These are phyloP conservation scores for Eucalyptus viminalis DNA, from an alignment of 345 rosid genomes.

Conservation along the genomic window DNA sequence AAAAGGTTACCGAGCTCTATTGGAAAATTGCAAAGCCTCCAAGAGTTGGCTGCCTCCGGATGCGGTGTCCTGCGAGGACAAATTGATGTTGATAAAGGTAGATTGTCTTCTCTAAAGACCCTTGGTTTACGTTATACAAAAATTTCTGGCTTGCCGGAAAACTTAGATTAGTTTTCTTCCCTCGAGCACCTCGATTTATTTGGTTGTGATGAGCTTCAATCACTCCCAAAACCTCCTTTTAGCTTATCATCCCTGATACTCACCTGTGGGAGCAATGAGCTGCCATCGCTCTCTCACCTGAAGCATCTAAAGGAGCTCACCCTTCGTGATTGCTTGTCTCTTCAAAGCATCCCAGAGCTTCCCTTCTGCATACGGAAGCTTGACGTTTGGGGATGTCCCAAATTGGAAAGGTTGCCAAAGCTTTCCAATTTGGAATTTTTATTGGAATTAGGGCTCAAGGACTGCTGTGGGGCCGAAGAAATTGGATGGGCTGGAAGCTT, in stretches of 20 bases:
- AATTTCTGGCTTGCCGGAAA: background rate
- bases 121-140: accelerated
- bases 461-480: accelerated
- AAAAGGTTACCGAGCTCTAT: background rate
- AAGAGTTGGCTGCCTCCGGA: accelerated
- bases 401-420: background rate
- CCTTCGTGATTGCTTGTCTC: accelerated
- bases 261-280: background rate
- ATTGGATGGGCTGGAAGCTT: no score
- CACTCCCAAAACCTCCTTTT: background rate
- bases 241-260: accelerated
- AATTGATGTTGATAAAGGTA: background rate
- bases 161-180: background rate
- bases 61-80: background rate
- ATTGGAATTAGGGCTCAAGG: accelerated
- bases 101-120: background rate
- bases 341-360: background rate
- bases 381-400: accelerated
- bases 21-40: background rate
- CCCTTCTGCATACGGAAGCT: background rate
- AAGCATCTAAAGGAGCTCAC: accelerated
- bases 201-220: background rate
- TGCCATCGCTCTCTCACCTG: background rate
- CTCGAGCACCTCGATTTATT: accelerated
- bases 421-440: background rate